Base-by-base conservation (phyloP, 2,329 filamentous ascomycete species). In the Annulohypoxylon truncatum region DNA sequence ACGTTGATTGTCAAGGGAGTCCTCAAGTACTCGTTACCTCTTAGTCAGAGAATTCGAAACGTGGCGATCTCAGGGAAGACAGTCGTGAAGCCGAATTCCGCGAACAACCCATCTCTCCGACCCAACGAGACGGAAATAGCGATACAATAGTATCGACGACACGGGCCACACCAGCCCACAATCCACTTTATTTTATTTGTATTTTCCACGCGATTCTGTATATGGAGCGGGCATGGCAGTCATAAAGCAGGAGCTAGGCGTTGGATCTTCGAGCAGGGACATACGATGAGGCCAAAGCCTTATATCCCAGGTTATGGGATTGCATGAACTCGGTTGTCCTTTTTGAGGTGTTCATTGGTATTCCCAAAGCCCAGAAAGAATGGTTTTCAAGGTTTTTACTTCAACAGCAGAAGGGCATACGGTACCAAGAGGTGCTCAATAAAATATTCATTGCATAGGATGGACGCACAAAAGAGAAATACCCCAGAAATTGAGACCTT, bases 1-100 rank as follows among this genome's bases (percentile, higher is more conserved):
- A 93, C 97, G 71, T 85, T 99, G 51, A 95, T 98, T 66, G 87
- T 99, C 42, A 90, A 96, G 72, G 96, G 96, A 20, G 92, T 96
- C 12, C 84, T 99, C 71, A 94, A 94, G 75, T 99, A 99, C 75
- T 87, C 82, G 28, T 81, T 90, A 31, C 88, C 88, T 2, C 80
- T 90, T 55, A 90, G 87, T 72, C 85, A 87, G 70, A 85, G 83
- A 57, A 78, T 88, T 35, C 82, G 87, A 68, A 89, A 85, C 68
- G 85, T 87, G 7, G 82, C 85, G 6, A 87, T 90, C 46, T 85
- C 87, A 8, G 87, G 86, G 29, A 82, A 87, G 70, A 85, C 85
- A 8, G 84, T 81, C 1, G 86, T 90, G 66, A 87, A 89, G 71
- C 86, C 87, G 2, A 90, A 90, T 72, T 84, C 86, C 13, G 85